These are phyloP conservation scores for Syzygium jambos DNA, from an alignment of 345 rosid species.

Conservation along the genomic window DNA sequence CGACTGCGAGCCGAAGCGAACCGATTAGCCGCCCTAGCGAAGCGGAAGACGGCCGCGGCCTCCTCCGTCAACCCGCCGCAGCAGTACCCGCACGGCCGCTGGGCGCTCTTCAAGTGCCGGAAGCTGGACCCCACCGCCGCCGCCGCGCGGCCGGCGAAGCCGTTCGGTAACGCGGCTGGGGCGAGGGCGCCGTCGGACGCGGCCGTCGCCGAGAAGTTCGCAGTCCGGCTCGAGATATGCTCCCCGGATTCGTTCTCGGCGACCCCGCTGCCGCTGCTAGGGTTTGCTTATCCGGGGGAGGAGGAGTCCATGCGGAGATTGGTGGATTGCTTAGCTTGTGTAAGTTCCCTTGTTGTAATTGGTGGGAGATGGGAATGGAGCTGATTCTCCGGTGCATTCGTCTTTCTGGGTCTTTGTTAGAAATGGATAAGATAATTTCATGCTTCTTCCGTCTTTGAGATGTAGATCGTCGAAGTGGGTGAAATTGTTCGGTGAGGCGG, in stretches of 20 bases:
- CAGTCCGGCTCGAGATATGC: constrained; percentile 74
- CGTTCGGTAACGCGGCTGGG: background rate
- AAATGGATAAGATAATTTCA: background rate
- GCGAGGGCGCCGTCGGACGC: background rate
- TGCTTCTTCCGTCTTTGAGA: background rate
- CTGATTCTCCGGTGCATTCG: background rate
- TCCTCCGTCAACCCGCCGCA: constrained; percentile 14
- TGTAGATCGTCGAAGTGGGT: background rate
- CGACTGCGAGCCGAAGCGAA: constrained; percentile 49
- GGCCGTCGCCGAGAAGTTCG: constrained; percentile 31
- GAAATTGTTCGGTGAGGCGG: background rate
- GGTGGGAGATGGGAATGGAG: background rate
- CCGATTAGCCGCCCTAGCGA: constrained; percentile 43
- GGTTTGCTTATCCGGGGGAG: constrained; percentile 55
- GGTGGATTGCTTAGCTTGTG: constrained; percentile 38
- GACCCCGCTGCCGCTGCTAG: constrained; percentile 36
- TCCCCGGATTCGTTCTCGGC: constrained; percentile 77
- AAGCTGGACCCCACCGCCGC: constrained; percentile 17
- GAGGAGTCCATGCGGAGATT: constrained; percentile 45
- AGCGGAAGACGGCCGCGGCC: constrained; percentile 42
- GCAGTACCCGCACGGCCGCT: constrained; percentile 12
- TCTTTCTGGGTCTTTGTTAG: background rate
- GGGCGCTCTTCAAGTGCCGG: constrained; percentile 68
- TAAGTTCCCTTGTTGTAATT: constrained; percentile 14
- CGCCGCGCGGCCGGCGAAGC: background rate